These are phyloP conservation scores for Herpetomonas samuelpessoai DNA, from an alignment of 208 protist species.

Conservation along the genomic window DNA sequence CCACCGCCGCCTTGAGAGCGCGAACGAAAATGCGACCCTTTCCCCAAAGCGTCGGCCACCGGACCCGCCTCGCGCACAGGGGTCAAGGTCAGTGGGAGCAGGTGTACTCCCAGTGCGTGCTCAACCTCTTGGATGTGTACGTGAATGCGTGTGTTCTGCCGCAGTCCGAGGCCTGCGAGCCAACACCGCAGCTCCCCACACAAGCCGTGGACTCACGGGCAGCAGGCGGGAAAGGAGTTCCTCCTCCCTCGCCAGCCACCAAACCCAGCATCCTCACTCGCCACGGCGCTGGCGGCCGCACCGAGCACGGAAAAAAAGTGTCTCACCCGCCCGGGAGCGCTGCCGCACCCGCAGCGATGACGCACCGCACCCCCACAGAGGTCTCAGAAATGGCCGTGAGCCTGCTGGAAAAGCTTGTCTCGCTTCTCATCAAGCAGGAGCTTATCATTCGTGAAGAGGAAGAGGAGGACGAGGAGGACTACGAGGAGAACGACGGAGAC, in stretches of 20 bases:
- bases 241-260: neutral
- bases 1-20: neutral
- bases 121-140: neutral
- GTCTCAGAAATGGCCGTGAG: neutral
- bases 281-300: too few relatives aligned
- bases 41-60: neutral
- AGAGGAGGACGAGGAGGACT: neutral
- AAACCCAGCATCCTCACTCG: neutral
- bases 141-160: neutral
- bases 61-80: too few relatives aligned
- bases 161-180: neutral
- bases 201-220: neutral
- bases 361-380: neutral
- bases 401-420: neutral
- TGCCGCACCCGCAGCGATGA: neutral
- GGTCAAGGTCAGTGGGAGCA: neutral
- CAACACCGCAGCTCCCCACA: too few relatives aligned
- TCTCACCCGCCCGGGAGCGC: neutral
- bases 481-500: neutral
- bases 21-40: neutral
- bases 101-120: conserved; percentile 1
- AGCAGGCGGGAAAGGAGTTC: neutral
- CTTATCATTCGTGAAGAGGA: conserved; percentile 1
- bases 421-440: neutral
- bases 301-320: neutral